Evolutionary conservation across 2,329 filamentous ascomycete species (phyloP).

Genomic region (Sporothrix luriei): DNA sequence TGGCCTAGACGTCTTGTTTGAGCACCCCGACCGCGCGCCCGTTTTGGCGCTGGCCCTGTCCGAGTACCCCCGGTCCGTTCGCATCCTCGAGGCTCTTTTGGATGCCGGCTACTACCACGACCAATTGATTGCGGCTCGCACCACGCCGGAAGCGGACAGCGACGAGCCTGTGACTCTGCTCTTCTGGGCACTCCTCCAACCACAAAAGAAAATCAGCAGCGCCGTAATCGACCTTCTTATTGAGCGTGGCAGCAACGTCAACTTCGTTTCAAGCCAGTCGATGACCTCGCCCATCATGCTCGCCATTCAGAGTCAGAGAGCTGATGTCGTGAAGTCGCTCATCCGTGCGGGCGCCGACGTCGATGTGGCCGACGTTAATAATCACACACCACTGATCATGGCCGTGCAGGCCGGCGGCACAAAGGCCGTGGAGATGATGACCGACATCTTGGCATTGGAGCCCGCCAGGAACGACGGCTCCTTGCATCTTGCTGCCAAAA

Average conservation of each 20-base stretch:
- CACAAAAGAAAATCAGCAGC: conserved; percentile 64
- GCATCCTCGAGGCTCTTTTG: conserved; percentile 56
- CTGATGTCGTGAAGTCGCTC: conserved; percentile 60
- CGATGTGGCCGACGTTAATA: conserved; percentile 58
- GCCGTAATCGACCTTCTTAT: conserved; percentile 60
- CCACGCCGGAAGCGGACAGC: conserved; percentile 52
- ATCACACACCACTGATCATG: conserved; percentile 62
- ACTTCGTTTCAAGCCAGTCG: conserved; percentile 56
- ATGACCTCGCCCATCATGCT: conserved; percentile 62
- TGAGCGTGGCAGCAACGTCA: conserved; percentile 58
- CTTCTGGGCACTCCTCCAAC: conserved; percentile 63
- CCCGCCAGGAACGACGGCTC: conserved; percentile 66
- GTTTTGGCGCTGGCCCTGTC: conserved; percentile 57
- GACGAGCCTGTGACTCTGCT: conserved; percentile 58
- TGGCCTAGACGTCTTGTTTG: conserved; percentile 55
- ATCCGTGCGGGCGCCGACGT: conserved; percentile 62
- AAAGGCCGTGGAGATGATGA: conserved; percentile 57
- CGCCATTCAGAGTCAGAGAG: conserved; percentile 58
- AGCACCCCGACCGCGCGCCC: conserved; percentile 49
- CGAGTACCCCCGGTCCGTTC: conserved; percentile 58
- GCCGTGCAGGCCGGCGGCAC: conserved; percentile 60
- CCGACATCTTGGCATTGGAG: conserved; percentile 57
- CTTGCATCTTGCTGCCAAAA: conserved; percentile 64
- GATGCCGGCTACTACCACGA: conserved; percentile 64
- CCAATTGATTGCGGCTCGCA: conserved; percentile 50